phyloP scores from a whole-genome alignment of 495 filamentous ascomycete species.

The Aspergillus haitiensis region DNA sequence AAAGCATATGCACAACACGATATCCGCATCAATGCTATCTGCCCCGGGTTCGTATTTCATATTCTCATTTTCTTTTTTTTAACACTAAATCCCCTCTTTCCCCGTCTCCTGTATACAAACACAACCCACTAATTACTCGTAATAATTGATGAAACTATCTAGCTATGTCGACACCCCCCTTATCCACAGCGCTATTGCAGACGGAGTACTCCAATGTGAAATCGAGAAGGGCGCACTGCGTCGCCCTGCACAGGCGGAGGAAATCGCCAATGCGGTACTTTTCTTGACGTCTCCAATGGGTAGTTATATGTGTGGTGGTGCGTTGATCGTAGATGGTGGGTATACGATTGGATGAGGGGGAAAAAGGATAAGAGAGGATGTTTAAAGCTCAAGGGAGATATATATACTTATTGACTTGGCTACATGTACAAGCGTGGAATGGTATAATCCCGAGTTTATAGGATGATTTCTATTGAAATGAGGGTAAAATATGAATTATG shows the following conservation, averaged over 20 bases:
- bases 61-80: background rate
- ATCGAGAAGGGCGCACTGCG: slow-evolving; percentile 11
- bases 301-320: slow-evolving; percentile 11
- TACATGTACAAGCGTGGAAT: no score
- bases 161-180: slow-evolving; percentile 25
- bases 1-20: slow-evolving; percentile 42
- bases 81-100: background rate
- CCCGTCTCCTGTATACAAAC: background rate
- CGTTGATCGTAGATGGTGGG: slow-evolving; percentile 14
- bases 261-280: slow-evolving; percentile 10
- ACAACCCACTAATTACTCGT: background rate
- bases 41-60: slow-evolving; percentile 36
- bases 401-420: no score
- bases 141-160: background rate
- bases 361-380: no score
- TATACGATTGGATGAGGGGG: slow-evolving; percentile 1
- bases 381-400: no score
- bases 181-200: slow-evolving; percentile 11
- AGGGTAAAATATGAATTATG: no score
- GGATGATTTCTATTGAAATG: no score
- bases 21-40: slow-evolving; percentile 54
- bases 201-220: slow-evolving; percentile 7
- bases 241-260: slow-evolving; percentile 2
- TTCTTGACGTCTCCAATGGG: slow-evolving; percentile 12
- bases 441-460: no score